Evolutionary conservation across 2,329 filamentous ascomycete genomes (phyloP).

Genomic region (Colletotrichum coccodes): DNA sequence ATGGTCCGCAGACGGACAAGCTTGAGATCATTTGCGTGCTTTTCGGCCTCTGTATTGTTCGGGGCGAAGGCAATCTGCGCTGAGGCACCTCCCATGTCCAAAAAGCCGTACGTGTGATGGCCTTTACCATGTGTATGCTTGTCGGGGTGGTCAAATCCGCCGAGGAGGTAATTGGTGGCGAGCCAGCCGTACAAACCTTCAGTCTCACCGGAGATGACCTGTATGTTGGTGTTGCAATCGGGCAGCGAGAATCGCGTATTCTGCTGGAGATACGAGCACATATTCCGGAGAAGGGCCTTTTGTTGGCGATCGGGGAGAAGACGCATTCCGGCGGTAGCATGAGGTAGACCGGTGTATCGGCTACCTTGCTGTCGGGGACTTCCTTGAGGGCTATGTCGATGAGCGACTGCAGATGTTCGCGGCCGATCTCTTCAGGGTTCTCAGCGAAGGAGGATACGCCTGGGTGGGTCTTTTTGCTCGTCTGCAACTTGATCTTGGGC

Average conservation of each 20-base stretch:
- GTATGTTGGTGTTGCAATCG: constrained; percentile 90
- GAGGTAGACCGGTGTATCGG: constrained; percentile 90
- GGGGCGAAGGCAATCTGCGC: constrained; percentile 98
- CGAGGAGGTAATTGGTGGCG: constrained; percentile 93
- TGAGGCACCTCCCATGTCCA: constrained; percentile 98
- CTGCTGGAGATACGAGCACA: constrained; percentile 83
- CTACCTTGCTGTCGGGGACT: constrained; percentile 79
- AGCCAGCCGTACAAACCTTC: constrained; percentile 98
- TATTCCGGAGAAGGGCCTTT: constrained; percentile 75
- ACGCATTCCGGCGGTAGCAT: constrained; percentile 97
- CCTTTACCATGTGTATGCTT: constrained; percentile 83
- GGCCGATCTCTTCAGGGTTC: constrained; percentile 79
- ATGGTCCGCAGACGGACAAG: constrained; percentile 85
- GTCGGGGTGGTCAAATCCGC: constrained; percentile 84
- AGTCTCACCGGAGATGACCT: constrained; percentile 94
- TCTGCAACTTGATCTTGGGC: constrained; percentile 84
- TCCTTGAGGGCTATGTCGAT: constrained; percentile 83
- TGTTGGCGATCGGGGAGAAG: constrained; percentile 81
- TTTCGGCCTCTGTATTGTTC: constrained; percentile 88
- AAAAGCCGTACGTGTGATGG: constrained; percentile 95
- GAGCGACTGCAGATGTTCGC: constrained; percentile 82
- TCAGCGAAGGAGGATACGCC: constrained; percentile 92
- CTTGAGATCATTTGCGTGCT: constrained; percentile 90
- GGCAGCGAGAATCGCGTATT: constrained; percentile 86
- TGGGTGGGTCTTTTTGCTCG: constrained; percentile 93